These are phyloP conservation scores for Cladosporium cucumerinum DNA, from an alignment of 2,329 filamentous ascomycete species.

Conservation along the genomic window DNA sequence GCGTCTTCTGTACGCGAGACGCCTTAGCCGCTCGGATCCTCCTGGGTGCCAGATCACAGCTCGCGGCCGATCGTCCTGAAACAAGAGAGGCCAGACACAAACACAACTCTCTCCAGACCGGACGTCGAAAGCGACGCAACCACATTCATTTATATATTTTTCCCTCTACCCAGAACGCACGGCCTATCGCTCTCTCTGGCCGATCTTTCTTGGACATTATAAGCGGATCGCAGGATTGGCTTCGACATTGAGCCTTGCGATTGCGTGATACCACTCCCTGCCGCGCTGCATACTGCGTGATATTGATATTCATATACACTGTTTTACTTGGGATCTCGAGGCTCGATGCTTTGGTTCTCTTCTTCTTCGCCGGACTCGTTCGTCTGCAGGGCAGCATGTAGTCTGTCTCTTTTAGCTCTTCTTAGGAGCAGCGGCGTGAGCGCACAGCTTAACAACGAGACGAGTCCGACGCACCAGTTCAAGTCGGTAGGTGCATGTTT, in stretches of 20 bases:
- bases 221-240: neutral
- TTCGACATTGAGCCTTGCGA: conserved; percentile 15
- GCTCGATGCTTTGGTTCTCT: conserved; percentile 9
- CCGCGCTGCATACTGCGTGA: conserved; percentile 1
- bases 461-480: conserved; percentile 36
- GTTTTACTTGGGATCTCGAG: neutral
- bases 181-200: conserved; percentile 7
- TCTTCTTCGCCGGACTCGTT: neutral
- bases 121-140: neutral
- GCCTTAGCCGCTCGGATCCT: conserved; percentile 6
- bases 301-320: neutral
- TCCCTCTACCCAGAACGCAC: neutral
- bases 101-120: neutral
- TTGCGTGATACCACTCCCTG: conserved; percentile 7
- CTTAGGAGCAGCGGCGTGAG: conserved; percentile 8
- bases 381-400: neutral
- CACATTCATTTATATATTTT: conserved; percentile 1
- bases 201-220: neutral
- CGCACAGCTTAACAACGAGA: conserved; percentile 33
- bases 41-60: neutral
- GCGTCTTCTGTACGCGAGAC: conserved; percentile 11
- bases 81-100: neutral
- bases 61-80: neutral
- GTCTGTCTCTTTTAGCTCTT: conserved; percentile 9
- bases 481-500: conserved; percentile 31